Conservation (phyloP, 495 filamentous ascomycete genomes). For the Antarctomyces pellizariae region DNA sequence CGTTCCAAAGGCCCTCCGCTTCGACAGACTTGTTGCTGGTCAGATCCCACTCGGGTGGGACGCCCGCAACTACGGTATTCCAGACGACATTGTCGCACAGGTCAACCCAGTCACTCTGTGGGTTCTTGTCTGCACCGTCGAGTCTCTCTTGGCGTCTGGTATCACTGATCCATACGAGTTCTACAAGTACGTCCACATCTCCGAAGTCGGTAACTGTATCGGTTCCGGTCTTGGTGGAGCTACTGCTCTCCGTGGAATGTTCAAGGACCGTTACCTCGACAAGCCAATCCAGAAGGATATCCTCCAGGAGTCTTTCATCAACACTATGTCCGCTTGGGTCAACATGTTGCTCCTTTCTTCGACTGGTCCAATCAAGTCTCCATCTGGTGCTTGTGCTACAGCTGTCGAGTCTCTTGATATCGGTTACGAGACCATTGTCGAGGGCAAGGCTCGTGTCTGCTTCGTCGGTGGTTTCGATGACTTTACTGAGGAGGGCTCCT, state of each 20-base stretch:
- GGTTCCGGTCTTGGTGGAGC: constrained; percentile 95
- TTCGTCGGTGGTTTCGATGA: constrained; percentile 98
- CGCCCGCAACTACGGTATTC: constrained; percentile 81
- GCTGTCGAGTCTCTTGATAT: constrained; percentile 94
- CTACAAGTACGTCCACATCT: constrained; percentile 98
- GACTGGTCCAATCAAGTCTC: constrained; percentile 95
- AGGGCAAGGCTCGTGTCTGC: constrained; percentile 91
- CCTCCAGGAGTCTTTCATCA: constrained; percentile 98
- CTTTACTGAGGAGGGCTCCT: constrained; percentile 97
- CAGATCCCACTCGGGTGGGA: constrained; percentile 96
- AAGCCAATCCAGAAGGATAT: constrained; percentile 99
- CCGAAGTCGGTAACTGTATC: constrained; percentile 94
- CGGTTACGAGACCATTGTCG: constrained; percentile 90
- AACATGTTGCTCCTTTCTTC: constrained; percentile 97
- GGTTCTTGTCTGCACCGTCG: constrained; percentile 79
- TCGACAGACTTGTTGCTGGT: constrained; percentile 90
- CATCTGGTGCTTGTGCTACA: constrained; percentile 91
- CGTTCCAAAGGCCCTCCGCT: constrained; percentile 89
- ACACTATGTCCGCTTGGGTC: constrained; percentile 98
- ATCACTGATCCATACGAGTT: constrained; percentile 99
- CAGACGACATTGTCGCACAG: constrained; percentile 92
- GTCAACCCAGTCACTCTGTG: constrained; percentile 92
- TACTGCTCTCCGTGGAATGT: constrained; percentile 83
- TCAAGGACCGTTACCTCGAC: constrained; percentile 90
- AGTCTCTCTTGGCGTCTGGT: constrained; percentile 74